These are phyloP conservation scores for Fusarium nurragi DNA, from an alignment of 2,329 filamentous ascomycete genomes.

Conservation along the genomic window DNA sequence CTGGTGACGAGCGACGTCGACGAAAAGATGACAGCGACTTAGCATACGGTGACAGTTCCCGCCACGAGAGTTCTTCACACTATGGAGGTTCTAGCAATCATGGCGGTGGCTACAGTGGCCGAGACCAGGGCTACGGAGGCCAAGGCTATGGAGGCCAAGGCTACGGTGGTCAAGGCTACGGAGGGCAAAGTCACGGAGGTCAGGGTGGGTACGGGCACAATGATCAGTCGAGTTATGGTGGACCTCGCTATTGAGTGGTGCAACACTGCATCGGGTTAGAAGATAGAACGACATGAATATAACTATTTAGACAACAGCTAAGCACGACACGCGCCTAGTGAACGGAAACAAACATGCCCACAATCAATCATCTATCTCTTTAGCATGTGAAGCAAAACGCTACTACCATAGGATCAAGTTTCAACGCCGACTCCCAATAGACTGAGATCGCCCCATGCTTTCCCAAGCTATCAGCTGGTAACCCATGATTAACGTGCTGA, in stretches of 20 bases:
- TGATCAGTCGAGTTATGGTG: not conserved
- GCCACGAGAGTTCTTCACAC: not conserved
- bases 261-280: not conserved
- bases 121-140: not conserved
- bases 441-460: too few relatives aligned
- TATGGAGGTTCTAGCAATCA: not conserved
- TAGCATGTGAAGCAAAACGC: too few relatives aligned
- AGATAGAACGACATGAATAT: not conserved
- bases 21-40: constrained; percentile 19
- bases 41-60: constrained; percentile 20
- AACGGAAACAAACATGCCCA: too few relatives aligned
- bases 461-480: too few relatives aligned
- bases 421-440: too few relatives aligned
- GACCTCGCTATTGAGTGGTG: not conserved
- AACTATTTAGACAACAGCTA: not conserved
- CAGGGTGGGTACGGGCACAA: not conserved
- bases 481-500: too few relatives aligned
- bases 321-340: not conserved
- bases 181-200: not conserved
- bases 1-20: constrained; percentile 33
- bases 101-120: not conserved
- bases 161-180: constrained; percentile 5
- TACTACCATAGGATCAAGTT: too few relatives aligned
- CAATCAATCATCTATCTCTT: too few relatives aligned
- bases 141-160: constrained; percentile 3